Conservation (phyloP, 352 stramenopile genomes). For the Globisporangium yorkense region DNA sequence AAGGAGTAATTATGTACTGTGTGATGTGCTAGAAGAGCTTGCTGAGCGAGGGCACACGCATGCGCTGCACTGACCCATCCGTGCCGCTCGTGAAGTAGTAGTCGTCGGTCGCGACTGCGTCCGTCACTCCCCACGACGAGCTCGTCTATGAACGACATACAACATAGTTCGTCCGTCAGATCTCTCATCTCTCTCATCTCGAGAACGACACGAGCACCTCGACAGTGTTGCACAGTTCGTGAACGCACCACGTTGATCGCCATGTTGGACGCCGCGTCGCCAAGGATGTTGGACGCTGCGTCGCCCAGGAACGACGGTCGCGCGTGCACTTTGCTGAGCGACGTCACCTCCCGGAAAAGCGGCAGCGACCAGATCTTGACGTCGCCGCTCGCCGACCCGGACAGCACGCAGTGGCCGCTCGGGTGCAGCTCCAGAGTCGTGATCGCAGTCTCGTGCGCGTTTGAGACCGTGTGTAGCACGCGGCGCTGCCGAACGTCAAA, state of each 20-base stretch:
- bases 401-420: slow-evolving; percentile 75
- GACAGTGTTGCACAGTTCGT: background rate
- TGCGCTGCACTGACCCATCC: slow-evolving; percentile 76
- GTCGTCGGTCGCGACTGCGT: slow-evolving; percentile 70
- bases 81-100: slow-evolving; percentile 84
- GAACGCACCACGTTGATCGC: slow-evolving; percentile 79
- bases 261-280: slow-evolving; percentile 79
- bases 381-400: slow-evolving; percentile 73
- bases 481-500: slow-evolving; percentile 86
- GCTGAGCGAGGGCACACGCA: slow-evolving; percentile 48
- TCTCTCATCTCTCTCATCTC: background rate
- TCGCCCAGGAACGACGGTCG: slow-evolving; percentile 80
- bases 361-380: slow-evolving; percentile 87
- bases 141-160: slow-evolving; percentile 40
- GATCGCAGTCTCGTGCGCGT: slow-evolving; percentile 80
- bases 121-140: slow-evolving; percentile 77
- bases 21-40: slow-evolving; percentile 9
- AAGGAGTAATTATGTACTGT: background rate
- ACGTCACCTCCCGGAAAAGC: slow-evolving; percentile 77
- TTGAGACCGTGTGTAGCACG: slow-evolving; percentile 79
- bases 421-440: slow-evolving; percentile 77
- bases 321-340: slow-evolving; percentile 66
- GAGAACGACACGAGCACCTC: background rate
- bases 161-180: background rate
- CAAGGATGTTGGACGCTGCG: slow-evolving; percentile 67